Percentiles rank a stretch among this genome's conserved stretches.
Evolutionary conservation across 768 basidiomycete genomes (phyloP).

Genomic region (Xerocomus spinulosus): DNA sequence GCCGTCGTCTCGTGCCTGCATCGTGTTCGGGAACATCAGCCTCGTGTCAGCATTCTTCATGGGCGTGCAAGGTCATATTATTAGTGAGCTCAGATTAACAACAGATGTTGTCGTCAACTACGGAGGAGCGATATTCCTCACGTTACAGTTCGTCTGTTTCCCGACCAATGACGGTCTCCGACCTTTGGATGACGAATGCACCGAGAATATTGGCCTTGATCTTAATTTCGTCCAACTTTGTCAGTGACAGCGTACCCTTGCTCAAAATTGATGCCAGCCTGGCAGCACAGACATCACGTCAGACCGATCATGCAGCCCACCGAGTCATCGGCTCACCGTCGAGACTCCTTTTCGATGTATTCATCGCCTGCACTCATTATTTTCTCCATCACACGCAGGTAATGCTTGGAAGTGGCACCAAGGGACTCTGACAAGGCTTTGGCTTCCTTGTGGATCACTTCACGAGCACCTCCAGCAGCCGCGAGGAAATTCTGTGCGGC

Average conservation of each 20-base stretch:
- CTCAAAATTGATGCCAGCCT: slow-evolving; percentile 73
- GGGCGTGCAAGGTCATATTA: slow-evolving; percentile 8
- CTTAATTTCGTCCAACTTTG: slow-evolving; percentile 91
- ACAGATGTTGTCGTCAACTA: slow-evolving; percentile 13
- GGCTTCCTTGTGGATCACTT: slow-evolving; percentile 65
- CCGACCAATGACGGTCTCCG: slow-evolving; percentile 29
- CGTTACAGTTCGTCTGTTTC: slow-evolving; percentile 43
- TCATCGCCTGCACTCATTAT: slow-evolving; percentile 60
- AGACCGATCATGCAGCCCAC: neutral
- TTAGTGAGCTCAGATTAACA: slow-evolving; percentile 17
- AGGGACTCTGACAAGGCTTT: slow-evolving; percentile 42
- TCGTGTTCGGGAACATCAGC: slow-evolving; percentile 17
- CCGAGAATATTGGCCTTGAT: slow-evolving; percentile 83
- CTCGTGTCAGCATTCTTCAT: slow-evolving; percentile 17
- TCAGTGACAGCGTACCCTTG: slow-evolving; percentile 70
- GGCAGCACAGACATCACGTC: slow-evolving; percentile 4
- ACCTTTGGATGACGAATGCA: slow-evolving; percentile 47
- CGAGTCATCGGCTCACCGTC: slow-evolving; percentile 51
- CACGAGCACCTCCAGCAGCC: slow-evolving; percentile 51
- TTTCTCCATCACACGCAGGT: slow-evolving; percentile 89
- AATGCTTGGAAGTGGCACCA: slow-evolving; percentile 62
- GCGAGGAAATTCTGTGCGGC: slow-evolving; percentile 73
- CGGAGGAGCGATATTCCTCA: neutral
- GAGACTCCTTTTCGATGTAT: slow-evolving; percentile 83
- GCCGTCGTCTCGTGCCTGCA: slow-evolving; percentile 26